Evolutionary conservation across 148 eudicot genomes (phyloP).

Genomic region (Chenopodium quinoa): DNA sequence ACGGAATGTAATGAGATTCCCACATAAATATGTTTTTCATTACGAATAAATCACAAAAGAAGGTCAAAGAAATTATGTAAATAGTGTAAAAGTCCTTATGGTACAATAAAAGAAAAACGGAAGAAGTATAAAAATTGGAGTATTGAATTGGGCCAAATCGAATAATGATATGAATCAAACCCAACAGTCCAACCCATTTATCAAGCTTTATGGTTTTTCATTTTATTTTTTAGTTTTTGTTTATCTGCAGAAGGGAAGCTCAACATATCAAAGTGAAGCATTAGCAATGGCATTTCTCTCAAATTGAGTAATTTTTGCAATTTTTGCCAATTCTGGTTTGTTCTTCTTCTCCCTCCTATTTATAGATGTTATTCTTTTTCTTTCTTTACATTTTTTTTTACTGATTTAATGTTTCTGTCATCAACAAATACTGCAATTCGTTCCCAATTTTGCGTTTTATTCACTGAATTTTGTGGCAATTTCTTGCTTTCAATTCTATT

Average conservation of each 20-base stretch:
- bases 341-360: not conserved
- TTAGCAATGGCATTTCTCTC: not conserved
- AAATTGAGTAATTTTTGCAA: not conserved
- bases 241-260: not conserved
- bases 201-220: too few species aligned
- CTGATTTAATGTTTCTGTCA: not conserved
- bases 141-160: not conserved
- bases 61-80: too few species aligned
- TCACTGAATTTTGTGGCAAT: not conserved
- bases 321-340: not conserved
- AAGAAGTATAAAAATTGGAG: too few species aligned
- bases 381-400: not conserved
- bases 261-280: too few species aligned
- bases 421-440: not conserved
- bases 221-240: too few species aligned
- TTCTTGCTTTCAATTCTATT: not conserved
- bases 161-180: not conserved
- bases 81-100: too few species aligned
- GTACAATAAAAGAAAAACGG: too few species aligned
- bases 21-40: too few species aligned
- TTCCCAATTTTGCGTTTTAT: not conserved
- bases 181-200: not conserved
- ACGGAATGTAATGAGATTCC: too few species aligned
- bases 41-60: too few species aligned
- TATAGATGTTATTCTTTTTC: not conserved